Percentiles rank a stretch among this genome's conserved stretches.
Conservation (phyloP, 176 grass and related monocot genomes). For the Paspalum notatum region DNA sequence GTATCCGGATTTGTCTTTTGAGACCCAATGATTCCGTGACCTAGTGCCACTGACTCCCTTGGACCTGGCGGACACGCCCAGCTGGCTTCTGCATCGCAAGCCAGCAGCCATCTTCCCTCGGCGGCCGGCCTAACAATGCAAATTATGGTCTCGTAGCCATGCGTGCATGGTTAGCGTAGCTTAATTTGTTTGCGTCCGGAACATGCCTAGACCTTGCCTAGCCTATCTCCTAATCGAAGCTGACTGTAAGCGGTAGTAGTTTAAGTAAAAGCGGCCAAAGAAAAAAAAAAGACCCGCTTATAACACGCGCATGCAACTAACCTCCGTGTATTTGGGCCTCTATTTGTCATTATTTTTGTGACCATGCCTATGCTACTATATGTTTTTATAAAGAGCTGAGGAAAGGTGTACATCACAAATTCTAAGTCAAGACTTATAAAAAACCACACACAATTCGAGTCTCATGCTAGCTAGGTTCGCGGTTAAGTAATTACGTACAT, state of each 20-base stretch:
- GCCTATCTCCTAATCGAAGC: conserved; percentile 10
- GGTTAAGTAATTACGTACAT: too few species aligned
- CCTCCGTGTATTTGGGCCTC: neutral
- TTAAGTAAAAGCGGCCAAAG: neutral
- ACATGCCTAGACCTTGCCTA: conserved; percentile 17
- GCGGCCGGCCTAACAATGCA: neutral
- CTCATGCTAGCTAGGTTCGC: too few species aligned
- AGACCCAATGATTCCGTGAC: neutral
- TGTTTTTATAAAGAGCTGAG: too few species aligned
- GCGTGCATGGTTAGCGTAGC: neutral
- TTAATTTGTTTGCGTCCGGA: neutral
- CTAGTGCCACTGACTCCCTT: neutral
- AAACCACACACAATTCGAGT: too few species aligned
- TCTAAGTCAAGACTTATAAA: too few species aligned
- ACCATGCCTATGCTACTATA: too few species aligned
- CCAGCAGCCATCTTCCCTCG: too few species aligned
- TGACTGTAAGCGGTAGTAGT: conserved; percentile 19
- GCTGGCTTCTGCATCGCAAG: neutral
- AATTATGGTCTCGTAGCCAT: neutral
- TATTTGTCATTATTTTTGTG: neutral
- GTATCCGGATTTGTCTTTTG: neutral
- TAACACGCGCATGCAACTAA: conserved; percentile 29
- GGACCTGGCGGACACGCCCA: neutral
- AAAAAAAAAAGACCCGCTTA: conserved; percentile 1
- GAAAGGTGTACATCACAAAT: too few species aligned